phyloP scores from a whole-genome alignment of 495 filamentous ascomycete genomes.

The Lasiosphaeria miniovina region DNA sequence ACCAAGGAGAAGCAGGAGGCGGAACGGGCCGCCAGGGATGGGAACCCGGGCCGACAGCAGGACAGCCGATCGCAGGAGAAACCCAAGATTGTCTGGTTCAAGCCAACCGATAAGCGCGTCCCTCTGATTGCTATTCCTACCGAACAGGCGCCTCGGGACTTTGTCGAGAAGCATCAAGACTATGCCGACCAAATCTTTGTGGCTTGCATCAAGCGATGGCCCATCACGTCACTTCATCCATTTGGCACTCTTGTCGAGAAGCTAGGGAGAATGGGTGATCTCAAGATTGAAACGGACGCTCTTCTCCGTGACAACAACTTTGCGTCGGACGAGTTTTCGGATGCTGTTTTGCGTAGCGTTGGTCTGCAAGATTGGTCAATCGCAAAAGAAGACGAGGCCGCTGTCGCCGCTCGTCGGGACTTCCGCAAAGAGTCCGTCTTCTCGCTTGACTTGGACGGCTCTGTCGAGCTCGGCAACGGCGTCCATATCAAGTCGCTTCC shows the following conservation, averaged over 20 bases:
- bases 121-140: constrained; percentile 97
- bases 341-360: constrained; percentile 90
- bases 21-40: constrained; percentile 88
- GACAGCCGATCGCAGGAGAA: constrained; percentile 84
- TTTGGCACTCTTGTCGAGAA: constrained; percentile 97
- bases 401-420: constrained; percentile 74
- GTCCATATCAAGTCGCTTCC: constrained; percentile 80
- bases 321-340: constrained; percentile 93
- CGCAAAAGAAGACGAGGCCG: constrained; percentile 73
- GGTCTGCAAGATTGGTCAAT: constrained; percentile 89
- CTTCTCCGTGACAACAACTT: constrained; percentile 98
- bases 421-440: constrained; percentile 89
- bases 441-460: constrained; percentile 82
- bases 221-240: constrained; percentile 97
- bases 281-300: constrained; percentile 95
- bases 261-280: constrained; percentile 94
- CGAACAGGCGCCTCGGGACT: constrained; percentile 94
- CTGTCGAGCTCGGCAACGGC: constrained; percentile 83
- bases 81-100: constrained; percentile 99
- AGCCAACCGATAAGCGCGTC: constrained; percentile 97
- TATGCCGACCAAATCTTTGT: constrained; percentile 98
- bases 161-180: constrained; percentile 96
- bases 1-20: constrained; percentile 99
- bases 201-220: constrained; percentile 98
- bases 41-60: constrained; percentile 68